Percentiles rank a stretch among this genome's conserved stretches.
These are phyloP conservation scores for Termitomyces sp. DNA, from an alignment of 768 basidiomycete genomes.

Conservation along the genomic window DNA sequence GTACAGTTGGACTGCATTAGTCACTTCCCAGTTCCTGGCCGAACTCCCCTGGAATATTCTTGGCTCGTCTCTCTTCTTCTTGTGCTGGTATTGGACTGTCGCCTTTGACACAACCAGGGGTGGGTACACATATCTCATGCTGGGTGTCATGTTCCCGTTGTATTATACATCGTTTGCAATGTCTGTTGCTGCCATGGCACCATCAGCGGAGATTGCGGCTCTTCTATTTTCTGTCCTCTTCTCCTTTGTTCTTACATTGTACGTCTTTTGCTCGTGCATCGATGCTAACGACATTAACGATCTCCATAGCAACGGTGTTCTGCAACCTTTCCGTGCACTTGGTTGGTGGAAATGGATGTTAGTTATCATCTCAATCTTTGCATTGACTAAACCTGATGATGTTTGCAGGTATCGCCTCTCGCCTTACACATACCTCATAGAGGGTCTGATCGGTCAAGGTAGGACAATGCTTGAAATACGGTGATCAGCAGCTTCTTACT, in stretches of 20 bases:
- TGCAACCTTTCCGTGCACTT: constrained; percentile 60
- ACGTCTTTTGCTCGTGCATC: constrained; percentile 20
- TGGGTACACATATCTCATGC: constrained; percentile 56
- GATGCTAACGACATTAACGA: not conserved
- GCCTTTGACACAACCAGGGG: constrained; percentile 51
- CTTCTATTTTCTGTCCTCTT: constrained; percentile 57
- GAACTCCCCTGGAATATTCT: constrained; percentile 68
- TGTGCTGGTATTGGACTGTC: constrained; percentile 75
- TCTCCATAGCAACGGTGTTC: constrained; percentile 50
- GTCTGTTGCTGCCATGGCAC: constrained; percentile 57
- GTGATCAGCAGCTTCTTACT: constrained; percentile 28
- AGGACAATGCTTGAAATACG: constrained; percentile 12
- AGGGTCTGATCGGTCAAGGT: constrained; percentile 48
- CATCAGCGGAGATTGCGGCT: constrained; percentile 57
- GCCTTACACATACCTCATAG: constrained; percentile 50
- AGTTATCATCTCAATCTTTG: not conserved
- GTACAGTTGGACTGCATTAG: constrained; percentile 61
- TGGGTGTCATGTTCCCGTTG: constrained; percentile 53
- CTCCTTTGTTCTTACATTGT: constrained; percentile 65
- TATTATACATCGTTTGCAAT: constrained; percentile 65
- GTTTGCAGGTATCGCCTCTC: constrained; percentile 34
- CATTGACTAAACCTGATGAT: not conserved
- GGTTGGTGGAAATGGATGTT: constrained; percentile 79
- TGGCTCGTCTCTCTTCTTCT: constrained; percentile 57
- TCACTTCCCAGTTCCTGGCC: constrained; percentile 51